Evolutionary conservation across 768 basidiomycete genomes (phyloP).

Genomic region (Lyophyllum decastes): DNA sequence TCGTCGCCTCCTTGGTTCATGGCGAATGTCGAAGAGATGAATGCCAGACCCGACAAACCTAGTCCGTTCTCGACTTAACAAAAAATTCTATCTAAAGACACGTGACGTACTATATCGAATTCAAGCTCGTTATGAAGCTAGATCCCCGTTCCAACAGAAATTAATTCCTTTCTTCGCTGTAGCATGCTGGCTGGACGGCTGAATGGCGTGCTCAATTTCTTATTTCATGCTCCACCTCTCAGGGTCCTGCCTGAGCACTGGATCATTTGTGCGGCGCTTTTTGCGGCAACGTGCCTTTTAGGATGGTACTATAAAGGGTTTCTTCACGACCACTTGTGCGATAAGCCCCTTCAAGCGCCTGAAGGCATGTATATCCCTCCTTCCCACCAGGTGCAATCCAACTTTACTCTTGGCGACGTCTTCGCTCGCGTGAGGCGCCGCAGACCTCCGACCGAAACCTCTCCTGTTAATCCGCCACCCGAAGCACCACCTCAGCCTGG

Average conservation of each 20-base stretch:
- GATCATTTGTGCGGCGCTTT: conserved; percentile 14
- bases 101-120: conserved; percentile 12
- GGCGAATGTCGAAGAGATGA: conserved; percentile 9
- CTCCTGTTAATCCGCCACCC: neutral
- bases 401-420: conserved; percentile 3
- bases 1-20: conserved; percentile 65
- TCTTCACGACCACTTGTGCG: conserved; percentile 6
- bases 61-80: neutral
- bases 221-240: neutral
- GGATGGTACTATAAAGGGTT: conserved; percentile 25
- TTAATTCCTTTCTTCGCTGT: neutral
- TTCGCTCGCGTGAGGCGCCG: conserved; percentile 12
- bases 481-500: neutral
- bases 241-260: conserved; percentile 13
- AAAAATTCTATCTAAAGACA: conserved; percentile 8
- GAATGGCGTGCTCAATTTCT: neutral
- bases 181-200: conserved; percentile 10
- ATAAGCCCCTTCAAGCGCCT: conserved; percentile 1
- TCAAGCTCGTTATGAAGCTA: no score
- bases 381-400: neutral
- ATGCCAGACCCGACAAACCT: conserved; percentile 2
- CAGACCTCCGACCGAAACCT: neutral
- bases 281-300: conserved; percentile 30
- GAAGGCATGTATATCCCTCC: neutral
- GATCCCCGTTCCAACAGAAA: neutral